Base-by-base conservation (phyloP, 805 yeast genomes). In the Kregervanrija pseudodelftensis region DNA sequence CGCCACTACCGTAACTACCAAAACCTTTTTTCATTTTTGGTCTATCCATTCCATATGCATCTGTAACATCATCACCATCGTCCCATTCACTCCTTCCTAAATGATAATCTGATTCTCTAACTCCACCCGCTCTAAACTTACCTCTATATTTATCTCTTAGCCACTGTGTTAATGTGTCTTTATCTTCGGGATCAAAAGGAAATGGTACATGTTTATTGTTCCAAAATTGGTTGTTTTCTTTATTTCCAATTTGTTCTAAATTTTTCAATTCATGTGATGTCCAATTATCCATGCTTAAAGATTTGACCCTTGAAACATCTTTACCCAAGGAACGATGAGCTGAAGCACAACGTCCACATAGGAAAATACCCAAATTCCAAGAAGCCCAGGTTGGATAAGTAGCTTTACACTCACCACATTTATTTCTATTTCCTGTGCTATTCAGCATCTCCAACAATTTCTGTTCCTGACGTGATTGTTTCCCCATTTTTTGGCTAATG, bases 271-370 rank as follows among this genome's bases (percentile, higher is more conserved):
- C 87, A 7, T 67, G 68, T 5, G 60, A 60, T 1, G 70, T 52
- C 95, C 95, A 87, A 3, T 68, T 63, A 53, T 87, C 95, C 58
- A 83, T 68, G 5, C 89, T 79, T 43, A 87, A 66, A 0, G 90
- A 82, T 55, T 84, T 85, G 8, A 85, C 86, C 41, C 69, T 65
- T 5, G 90, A 80, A 11, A 81, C 63, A 36, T 78, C 79, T 2
- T 70, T 54, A 0, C 88, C 85, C 37, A 85, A 67, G 45, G 75
- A 74, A 48, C 87, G 69, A 62, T 87, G 95, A 32, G 80, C 72
- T 3, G 86, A 78, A 8, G 95, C 91, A 71, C 95, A 87, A 51
- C 93, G 68, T 12, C 93, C 93, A 67, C 95, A 87, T 13, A 87
- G 67, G 47, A 87, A 80, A 4, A 85, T 65, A 28, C 95, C 95